These are phyloP conservation scores for Brettanomyces naardenensis DNA, from an alignment of 805 yeast species.

Conservation along the genomic window DNA sequence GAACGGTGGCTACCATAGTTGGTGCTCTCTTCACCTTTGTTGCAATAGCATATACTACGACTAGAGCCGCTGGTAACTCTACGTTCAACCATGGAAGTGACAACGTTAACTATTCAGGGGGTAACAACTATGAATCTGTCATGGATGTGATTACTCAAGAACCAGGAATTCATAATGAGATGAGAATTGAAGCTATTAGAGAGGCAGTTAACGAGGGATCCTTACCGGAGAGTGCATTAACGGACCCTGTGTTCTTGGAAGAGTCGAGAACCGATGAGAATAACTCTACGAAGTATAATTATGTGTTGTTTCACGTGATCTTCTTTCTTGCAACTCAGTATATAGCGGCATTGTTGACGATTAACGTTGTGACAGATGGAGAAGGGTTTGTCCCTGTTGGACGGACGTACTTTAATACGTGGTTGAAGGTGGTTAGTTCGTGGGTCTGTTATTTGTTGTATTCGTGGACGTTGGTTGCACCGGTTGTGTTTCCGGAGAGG, in stretches of 20 bases:
- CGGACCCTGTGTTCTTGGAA: slow-evolving; percentile 59
- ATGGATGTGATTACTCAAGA: slow-evolving; percentile 40
- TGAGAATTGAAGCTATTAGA: slow-evolving; percentile 80
- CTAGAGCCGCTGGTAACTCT: slow-evolving; percentile 87
- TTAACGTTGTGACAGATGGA: slow-evolving; percentile 73
- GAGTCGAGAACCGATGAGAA: slow-evolving; percentile 33
- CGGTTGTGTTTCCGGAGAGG: slow-evolving; percentile 83
- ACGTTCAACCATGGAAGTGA: slow-evolving; percentile 39
- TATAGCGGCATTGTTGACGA: slow-evolving; percentile 87
- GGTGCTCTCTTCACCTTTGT: slow-evolving; percentile 92
- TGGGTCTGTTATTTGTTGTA: slow-evolving; percentile 87
- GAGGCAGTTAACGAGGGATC: slow-evolving; percentile 97
- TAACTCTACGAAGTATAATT: slow-evolving; percentile 67
- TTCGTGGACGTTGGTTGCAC: slow-evolving; percentile 89
- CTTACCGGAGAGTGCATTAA: slow-evolving; percentile 84
- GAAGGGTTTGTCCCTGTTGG: slow-evolving; percentile 90
- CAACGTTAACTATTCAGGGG: slow-evolving; percentile 12
- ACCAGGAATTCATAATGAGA: slow-evolving; percentile 45
- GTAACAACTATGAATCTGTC: slow-evolving; percentile 33
- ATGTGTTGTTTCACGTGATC: slow-evolving; percentile 80
- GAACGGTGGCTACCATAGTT: slow-evolving; percentile 77
- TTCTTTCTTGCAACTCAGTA: slow-evolving; percentile 95
- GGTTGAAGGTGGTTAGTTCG: slow-evolving; percentile 89
- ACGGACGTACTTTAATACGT: slow-evolving; percentile 86
- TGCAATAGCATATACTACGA: slow-evolving; percentile 95